Base-by-base conservation (phyloP, 768 basidiomycete genomes). In the Boletus insuetus region DNA sequence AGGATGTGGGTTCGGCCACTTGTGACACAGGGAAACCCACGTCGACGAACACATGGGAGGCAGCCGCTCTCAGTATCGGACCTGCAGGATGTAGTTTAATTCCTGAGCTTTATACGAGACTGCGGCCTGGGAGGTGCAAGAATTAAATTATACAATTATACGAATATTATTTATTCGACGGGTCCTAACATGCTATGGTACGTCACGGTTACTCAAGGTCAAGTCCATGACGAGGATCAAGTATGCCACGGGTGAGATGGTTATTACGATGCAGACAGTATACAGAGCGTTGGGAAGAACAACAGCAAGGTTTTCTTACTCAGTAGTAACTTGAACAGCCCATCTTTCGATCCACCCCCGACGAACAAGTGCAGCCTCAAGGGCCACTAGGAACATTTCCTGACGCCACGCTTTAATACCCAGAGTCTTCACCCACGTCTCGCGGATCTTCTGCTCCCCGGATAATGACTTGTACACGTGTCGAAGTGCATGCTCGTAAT, bases 1-100 rank as follows among this genome's bases (percentile, higher is more conserved):
- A 92, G 87, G 69, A 76, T 94, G 50, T 98, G 93, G 91, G 80
- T 92, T 31, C 77, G 89, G 20, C 90, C 90, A 17, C 77, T 92
- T 39, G 80, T 81, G 3, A 72, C 73, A 3, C 54, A 59, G 29
- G 62, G 58, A 7, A 63, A 58, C 39, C 26, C 60, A 7, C 69
- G 63, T 41, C 64, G 70, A 34, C 64, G 69, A 50, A 57, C 61
- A 22, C 67, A 73, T 43, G 61, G 58, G n/a, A 70, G 65, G 22
- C 71, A 71, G 37, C 58, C 54, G 8, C 50, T 66, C 45, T 71
- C 70, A 5, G 61, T 70, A 59, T 70, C 70, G 39, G 69, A 71
- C 46, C 34, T 71, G 24, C 70, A 58, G 42, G 62, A 69, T 42
- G 63, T 66, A 6, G 59, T 61, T n/a, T 72, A 47, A 46, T 19